Conservation (phyloP, 441 rosid species). For the Pelargonium fulgidum region DNA sequence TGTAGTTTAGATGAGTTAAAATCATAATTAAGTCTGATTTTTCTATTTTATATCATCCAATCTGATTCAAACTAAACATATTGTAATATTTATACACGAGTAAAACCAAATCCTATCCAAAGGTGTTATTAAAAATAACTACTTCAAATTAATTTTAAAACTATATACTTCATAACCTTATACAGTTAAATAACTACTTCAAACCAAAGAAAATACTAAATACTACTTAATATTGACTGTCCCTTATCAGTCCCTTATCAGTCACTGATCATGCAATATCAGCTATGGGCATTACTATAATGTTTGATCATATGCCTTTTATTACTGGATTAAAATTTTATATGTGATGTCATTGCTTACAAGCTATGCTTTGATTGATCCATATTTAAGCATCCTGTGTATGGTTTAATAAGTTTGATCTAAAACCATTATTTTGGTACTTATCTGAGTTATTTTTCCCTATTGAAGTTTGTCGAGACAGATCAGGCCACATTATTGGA, state of each 20-base stretch:
- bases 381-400: not conserved
- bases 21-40: not conserved
- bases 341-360: not conserved
- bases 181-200: too few relatives aligned
- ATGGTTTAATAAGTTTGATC: not conserved
- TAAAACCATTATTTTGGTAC: conserved; percentile 16
- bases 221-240: too few relatives aligned
- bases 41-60: too few relatives aligned
- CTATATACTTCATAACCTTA: too few relatives aligned
- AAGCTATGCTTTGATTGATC: not conserved
- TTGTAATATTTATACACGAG: too few relatives aligned
- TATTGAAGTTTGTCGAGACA: conserved; percentile 73
- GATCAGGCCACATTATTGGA: conserved; percentile 61
- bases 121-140: too few relatives aligned
- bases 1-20: not conserved
- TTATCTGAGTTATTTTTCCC: conserved; percentile 22
- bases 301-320: not conserved
- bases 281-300: not conserved
- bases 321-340: not conserved
- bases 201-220: too few relatives aligned
- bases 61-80: too few relatives aligned
- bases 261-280: not conserved
- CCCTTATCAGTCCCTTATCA: too few relatives aligned
- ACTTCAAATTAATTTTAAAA: too few relatives aligned
- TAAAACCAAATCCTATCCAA: too few relatives aligned